phyloP scores from a whole-genome alignment of 2,329 filamentous ascomycete genomes.

The Aspergillus neotritici region DNA sequence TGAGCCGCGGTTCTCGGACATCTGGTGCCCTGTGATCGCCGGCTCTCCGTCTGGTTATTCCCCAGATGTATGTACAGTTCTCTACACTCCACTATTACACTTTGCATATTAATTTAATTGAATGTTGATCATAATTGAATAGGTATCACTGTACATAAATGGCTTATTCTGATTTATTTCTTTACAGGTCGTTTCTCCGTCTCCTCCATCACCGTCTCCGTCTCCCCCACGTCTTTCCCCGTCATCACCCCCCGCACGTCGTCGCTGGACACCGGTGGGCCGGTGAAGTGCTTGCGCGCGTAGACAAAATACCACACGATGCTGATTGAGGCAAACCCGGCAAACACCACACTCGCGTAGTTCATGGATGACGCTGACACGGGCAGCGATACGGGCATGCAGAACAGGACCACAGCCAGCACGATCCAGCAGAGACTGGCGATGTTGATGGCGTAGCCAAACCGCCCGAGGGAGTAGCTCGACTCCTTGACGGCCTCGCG shows the following conservation, averaged over 20 bases:
- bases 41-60: too few relatives aligned
- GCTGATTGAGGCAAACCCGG: constrained; percentile 56
- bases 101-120: neutral
- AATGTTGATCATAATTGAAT: neutral
- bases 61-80: too few relatives aligned
- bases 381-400: constrained; percentile 62
- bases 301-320: constrained; percentile 59
- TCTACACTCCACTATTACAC: too few relatives aligned
- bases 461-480: constrained; percentile 61
- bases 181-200: constrained; percentile 7
- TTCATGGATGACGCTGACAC: constrained; percentile 57
- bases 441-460: constrained; percentile 64
- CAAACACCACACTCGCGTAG: constrained; percentile 62
- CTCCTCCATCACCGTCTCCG: constrained; percentile 25
- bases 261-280: constrained; percentile 42
- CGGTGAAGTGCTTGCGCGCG: constrained; percentile 59
- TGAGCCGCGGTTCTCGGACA: constrained; percentile 33
- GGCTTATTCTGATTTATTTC: constrained; percentile 7
- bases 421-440: constrained; percentile 65
- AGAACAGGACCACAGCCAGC: constrained; percentile 67
- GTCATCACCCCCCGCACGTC: constrained; percentile 29
- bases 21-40: constrained; percentile 27
- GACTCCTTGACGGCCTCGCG: constrained; percentile 62
- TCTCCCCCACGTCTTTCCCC: constrained; percentile 27
- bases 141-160: constrained; percentile 1